Evolutionary conservation across 345 rosid species (phyloP).

Genomic region (Eutrema japonicum): DNA sequence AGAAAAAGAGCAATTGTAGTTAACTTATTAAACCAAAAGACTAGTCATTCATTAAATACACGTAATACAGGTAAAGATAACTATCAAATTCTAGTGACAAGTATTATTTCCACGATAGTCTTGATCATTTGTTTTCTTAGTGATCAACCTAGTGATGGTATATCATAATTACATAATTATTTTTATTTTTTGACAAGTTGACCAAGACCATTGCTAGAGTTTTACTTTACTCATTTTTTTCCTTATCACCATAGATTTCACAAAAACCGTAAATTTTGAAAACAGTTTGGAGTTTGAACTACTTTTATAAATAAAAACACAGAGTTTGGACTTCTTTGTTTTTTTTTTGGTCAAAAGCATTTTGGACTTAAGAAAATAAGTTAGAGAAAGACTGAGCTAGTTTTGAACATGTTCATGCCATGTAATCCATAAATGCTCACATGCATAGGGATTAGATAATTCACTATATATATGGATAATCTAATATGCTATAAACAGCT

Average conservation of each 20-base stretch:
- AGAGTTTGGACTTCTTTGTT: neutral
- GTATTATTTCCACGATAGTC: neutral
- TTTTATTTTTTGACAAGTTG: neutral
- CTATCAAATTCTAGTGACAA: neutral
- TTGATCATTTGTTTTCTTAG: too few relatives aligned
- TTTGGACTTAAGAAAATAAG: neutral
- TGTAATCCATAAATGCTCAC: slow-evolving; percentile 19
- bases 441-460: slow-evolving; percentile 8
- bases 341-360: neutral
- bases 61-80: neutral
- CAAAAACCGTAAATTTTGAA: neutral
- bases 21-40: too few relatives aligned
- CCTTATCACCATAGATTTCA: neutral
- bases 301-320: neutral
- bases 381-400: neutral
- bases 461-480: neutral
- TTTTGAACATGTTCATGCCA: slow-evolving; percentile 2
- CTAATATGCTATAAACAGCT: too few relatives aligned
- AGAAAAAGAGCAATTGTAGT: too few relatives aligned
- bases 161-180: too few relatives aligned
- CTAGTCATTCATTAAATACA: neutral
- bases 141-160: too few relatives aligned
- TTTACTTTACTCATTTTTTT: neutral
- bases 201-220: neutral
- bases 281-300: too few relatives aligned